These are phyloP conservation scores for Chimonanthus salicifolius DNA, from an alignment of 164 flowering plant species.

Conservation along the genomic window DNA sequence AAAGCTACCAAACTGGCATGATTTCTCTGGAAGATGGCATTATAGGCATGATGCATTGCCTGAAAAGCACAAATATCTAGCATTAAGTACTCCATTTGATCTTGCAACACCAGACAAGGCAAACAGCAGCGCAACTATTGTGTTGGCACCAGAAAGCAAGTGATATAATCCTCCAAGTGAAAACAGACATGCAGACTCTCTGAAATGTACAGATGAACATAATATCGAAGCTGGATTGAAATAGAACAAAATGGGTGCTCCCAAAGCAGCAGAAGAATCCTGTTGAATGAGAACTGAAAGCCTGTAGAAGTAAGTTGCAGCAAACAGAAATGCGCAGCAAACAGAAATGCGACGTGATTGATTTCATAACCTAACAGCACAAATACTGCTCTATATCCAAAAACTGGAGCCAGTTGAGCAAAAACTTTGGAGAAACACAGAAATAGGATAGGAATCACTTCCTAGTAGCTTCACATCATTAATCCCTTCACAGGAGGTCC, in stretches of 20 bases:
- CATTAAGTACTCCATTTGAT: conserved; percentile 95
- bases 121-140: conserved; percentile 44
- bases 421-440: no score
- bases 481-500: no score
- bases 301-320: conserved; percentile 35
- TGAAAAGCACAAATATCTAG: conserved; percentile 78
- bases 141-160: conserved; percentile 51
- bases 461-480: no score
- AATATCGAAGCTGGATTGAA: conserved; percentile 96
- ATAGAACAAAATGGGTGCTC: conserved; percentile 81
- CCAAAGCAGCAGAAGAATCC: conserved; percentile 59
- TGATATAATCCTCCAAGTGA: conserved; percentile 79
- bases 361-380: no score
- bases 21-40: conserved; percentile 41
- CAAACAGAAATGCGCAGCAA: no score
- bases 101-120: conserved; percentile 85
- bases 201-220: conserved; percentile 83
- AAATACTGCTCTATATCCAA: no score
- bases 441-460: no score
- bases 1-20: not conserved
- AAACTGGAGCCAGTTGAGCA: no score
- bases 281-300: conserved; percentile 69
- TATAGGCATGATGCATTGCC: conserved; percentile 63
- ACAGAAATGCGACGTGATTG: no score
- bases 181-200: conserved; percentile 85